These are phyloP conservation scores for Fusarium mexicanum DNA, from an alignment of 2,329 filamentous ascomycete genomes.

Conservation along the genomic window DNA sequence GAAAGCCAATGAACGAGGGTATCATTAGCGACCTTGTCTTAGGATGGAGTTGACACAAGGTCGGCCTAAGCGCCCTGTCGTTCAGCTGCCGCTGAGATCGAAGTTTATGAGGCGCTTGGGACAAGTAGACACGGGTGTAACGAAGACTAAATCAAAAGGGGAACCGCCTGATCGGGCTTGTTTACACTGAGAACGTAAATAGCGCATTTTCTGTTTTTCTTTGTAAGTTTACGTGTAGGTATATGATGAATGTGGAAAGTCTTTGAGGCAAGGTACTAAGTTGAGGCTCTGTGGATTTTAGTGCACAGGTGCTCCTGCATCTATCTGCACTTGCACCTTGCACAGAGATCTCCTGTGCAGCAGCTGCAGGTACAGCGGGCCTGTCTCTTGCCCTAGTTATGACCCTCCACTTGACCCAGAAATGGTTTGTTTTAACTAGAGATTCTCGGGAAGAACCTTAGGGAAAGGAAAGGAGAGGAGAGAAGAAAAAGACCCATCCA, in stretches of 20 bases:
- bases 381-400: background rate
- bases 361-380: slow-evolving; percentile 7
- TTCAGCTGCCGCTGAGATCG: slow-evolving; percentile 13
- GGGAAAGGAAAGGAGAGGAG: background rate
- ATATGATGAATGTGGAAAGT: background rate
- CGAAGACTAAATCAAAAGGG: background rate
- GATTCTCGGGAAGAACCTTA: slow-evolving; percentile 17
- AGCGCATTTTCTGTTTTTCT: background rate
- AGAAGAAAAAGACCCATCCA: slow-evolving; percentile 8
- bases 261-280: background rate
- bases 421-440: slow-evolving; percentile 24
- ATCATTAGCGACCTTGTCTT: slow-evolving; percentile 4
- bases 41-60: background rate
- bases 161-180: background rate
- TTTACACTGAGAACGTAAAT: background rate
- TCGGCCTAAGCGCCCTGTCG: slow-evolving; percentile 33
- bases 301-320: background rate
- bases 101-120: background rate
- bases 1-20: slow-evolving; percentile 26
- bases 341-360: slow-evolving; percentile 18
- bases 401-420: slow-evolving; percentile 15
- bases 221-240: background rate
- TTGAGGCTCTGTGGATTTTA: slow-evolving; percentile 15
- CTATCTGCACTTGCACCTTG: background rate
- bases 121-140: background rate